Base-by-base conservation (phyloP, 2,329 filamentous ascomycete genomes). In the Ophiostoma ips region DNA sequence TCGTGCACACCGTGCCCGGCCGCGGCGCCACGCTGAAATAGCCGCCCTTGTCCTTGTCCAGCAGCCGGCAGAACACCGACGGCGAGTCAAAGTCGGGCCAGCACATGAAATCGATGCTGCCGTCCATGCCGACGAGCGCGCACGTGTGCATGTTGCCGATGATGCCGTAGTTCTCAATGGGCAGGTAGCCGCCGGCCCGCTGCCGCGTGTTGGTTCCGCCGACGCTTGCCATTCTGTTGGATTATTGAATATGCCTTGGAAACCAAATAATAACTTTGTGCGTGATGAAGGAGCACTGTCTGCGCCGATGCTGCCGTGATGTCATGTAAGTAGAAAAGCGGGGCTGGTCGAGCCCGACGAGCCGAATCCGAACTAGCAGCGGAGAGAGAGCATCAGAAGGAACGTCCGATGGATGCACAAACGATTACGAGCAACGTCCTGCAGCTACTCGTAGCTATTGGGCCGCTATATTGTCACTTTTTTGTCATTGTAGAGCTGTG, bases 11-110 rank as follows among this genome's bases (percentile, higher is more conserved):
- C 24, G 73, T 61, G 10, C 69, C 63, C 1, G 66, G 56, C 2
- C 72, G 70, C 19, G 77, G 73, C n/a, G 73, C 64, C 56, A 88
- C 83, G 55, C 72, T 79, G 63, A 86, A 87, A 62, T 82, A 77
- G 0, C 84, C 84, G 21, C 84, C 84, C 60, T 83, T 86, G 57
- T 83, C 68, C 59, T 84, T 82, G 64, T 88, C 84, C 3, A 88
- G 66, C 15, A 88, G 70, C 37, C 83, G 77, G 59, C 82, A 86
- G 62, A 88, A 88, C 46, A 88, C 66, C 0, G 81, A 81, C 0
- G 84, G 83, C 6, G 83, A 87, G 63, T 88, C 84, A 60, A 88
- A 88, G 56, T 86, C 78, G 3, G 83, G 84, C 84, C 83, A 88
- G 63, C 83, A 87, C 81, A 87, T 84, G 58, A 80, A 86, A 60